Evolutionary conservation across 768 basidiomycete genomes (phyloP), one percentile per base, ranked within the genome.

Genomic region (Leucosporidium creatinivorum): DNA sequence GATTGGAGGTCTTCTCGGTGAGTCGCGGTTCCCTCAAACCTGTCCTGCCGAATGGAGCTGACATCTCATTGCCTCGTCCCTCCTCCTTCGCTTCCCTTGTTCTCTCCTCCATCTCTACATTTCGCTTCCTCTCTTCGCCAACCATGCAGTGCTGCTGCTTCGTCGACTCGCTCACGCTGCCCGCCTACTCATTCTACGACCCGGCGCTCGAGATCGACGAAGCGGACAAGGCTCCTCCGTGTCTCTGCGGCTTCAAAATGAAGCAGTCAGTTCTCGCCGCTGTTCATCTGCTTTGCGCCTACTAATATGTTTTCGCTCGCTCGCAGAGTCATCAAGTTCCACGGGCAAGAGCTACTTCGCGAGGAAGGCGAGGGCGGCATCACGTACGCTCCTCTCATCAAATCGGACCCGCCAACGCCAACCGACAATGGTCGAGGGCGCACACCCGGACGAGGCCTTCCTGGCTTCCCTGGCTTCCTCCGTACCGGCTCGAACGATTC

Each of bases 61-160:
- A n/a, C n/a, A n/a, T n/a, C n/a, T n/a, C n/a, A n/a, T n/a, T n/a
- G n/a, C n/a, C n/a, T n/a, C n/a, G n/a, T n/a, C n/a, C n/a, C n/a
- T n/a, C n/a, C n/a, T n/a, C n/a, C n/a, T n/a, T n/a, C n/a, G n/a
- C n/a, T n/a, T n/a, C n/a, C 1, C 28, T 31, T 30, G 2, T 17
- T 13, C 18, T 44, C 33, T 23, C 30, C 57, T n/a, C n/a, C n/a
- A n/a, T n/a, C 28, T 26, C 6, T 6, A 23, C 19, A 52, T n/a
- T 48, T n/a, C 55, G n/a, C n/a, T n/a, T 31, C 4, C 44, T 57
- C n/a, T 10, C 44, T 25, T 12, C 49, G 31, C 2, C 1, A n/a
- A n/a, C 9, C 33, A 9, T 15, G 26, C 61, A 68, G 70, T 72
- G 70, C 51, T 72, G 67, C 57, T 72, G 70, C 62, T 72, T 72